Percentiles rank a stretch among this genome's conserved stretches.
Evolutionary conservation across 495 filamentous ascomycete species (phyloP).

Genomic region (Hypoxylon perforatum): DNA sequence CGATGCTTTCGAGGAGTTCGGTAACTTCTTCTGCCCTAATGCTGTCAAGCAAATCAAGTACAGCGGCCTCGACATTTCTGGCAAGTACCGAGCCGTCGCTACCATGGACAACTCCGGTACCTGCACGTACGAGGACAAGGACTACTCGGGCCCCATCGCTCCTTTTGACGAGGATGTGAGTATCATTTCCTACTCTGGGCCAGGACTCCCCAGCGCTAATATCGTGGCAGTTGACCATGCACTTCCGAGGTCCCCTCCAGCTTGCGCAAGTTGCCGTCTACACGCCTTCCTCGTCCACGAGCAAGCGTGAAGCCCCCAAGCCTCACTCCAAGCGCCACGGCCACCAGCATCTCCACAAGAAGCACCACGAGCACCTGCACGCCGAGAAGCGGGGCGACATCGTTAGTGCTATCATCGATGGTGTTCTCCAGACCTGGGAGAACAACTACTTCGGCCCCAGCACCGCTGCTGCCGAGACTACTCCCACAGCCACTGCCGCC

Average conservation of each 20-base stretch:
- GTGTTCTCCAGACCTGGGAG: conserved; percentile 68
- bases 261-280: conserved; percentile 75
- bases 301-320: conserved; percentile 41
- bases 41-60: conserved; percentile 70
- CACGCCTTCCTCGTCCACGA: conserved; percentile 49
- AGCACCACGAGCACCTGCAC: conserved; percentile 42
- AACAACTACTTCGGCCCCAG: conserved; percentile 66
- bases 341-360: conserved; percentile 49
- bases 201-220: conserved; percentile 20
- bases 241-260: conserved; percentile 74
- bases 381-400: conserved; percentile 33
- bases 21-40: conserved; percentile 67
- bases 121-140: conserved; percentile 60
- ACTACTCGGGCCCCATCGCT: conserved; percentile 67
- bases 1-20: conserved; percentile 45
- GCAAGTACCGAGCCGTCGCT: conserved; percentile 68
- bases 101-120: conserved; percentile 67
- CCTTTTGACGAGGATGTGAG: conserved; percentile 76
- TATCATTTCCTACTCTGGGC: conserved; percentile 19
- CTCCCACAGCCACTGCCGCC: conserved; percentile 16
- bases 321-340: conserved; percentile 51
- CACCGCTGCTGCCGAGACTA: not conserved
- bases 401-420: conserved; percentile 72
- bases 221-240: conserved; percentile 67
- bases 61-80: conserved; percentile 63